phyloP scores from a whole-genome alignment of 345 rosid species.

The Boechera stricta region DNA sequence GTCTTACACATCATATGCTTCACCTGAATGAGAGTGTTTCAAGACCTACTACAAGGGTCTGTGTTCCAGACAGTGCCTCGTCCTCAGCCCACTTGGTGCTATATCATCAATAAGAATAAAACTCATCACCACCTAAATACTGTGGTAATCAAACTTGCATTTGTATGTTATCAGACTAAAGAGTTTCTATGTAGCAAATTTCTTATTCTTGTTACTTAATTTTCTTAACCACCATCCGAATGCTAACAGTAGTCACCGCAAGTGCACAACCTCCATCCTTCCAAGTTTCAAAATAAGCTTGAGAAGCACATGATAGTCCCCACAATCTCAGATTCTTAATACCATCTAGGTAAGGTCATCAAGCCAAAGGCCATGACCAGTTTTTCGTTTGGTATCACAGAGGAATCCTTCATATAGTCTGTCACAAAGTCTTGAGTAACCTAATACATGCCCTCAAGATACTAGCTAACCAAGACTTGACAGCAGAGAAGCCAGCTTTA shows the following conservation, averaged over 20 bases:
- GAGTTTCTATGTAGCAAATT: not conserved
- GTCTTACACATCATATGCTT: slow-evolving; percentile 56
- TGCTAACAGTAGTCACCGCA: not conserved
- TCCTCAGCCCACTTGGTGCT: slow-evolving; percentile 4
- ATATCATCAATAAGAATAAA: slow-evolving; percentile 1
- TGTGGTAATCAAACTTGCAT: not conserved
- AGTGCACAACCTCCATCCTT: not conserved
- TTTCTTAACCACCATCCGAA: not conserved
- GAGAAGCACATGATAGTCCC: slow-evolving; percentile 1
- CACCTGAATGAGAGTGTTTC: slow-evolving; percentile 22
- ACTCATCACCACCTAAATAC: slow-evolving; percentile 11
- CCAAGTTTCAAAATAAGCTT: not conserved
- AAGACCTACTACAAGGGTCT: slow-evolving; percentile 50
- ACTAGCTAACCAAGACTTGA: not conserved
- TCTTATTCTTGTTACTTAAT: not conserved
- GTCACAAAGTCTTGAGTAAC: not conserved
- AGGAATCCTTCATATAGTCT: not conserved
- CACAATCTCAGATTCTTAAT: slow-evolving; percentile 10
- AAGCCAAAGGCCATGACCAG: not conserved
- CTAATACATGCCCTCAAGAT: not conserved
- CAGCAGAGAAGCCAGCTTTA: slow-evolving; percentile 8
- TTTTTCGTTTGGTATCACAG: not conserved
- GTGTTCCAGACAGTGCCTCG: not conserved
- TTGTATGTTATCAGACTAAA: not conserved
- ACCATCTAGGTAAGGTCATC: not conserved